Evolutionary conservation across 768 basidiomycete species (phyloP), one percentile per base, ranked within the genome.

Genomic region (Boletellus ananiceps): DNA sequence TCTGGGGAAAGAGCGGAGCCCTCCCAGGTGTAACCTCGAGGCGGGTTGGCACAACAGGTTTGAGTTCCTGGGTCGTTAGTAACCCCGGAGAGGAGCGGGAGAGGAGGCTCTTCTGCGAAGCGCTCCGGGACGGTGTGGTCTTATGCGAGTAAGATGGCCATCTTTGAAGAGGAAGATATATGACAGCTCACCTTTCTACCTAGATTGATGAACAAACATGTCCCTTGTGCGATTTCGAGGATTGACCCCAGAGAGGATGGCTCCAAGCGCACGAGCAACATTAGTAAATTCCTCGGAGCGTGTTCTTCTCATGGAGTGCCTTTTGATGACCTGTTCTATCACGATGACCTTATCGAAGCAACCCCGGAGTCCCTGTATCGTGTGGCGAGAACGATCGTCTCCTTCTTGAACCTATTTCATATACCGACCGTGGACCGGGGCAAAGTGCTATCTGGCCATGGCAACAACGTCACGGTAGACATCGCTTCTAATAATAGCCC

Each of bases 121-220:
- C 87, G 0, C 63, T 94, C 47, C 71, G 82, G 58, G 93, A 95
- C 70, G 93, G 93, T 1, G 86, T 83, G 65, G 79, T 94, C 18
- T 76, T 95, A 19, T 93, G 93, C 82, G 84, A 89, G 93, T 94
- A 62, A 71, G 92, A 32, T 54, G 44, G 35, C 37, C 50, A 23
- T 56, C 48, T 40, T 44, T 35, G 49, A 39, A 27, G 54, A 38
- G 40, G 29, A 25, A 25, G 6, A 25, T 16, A 41, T 19, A 33
- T 46, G 56, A 44, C 45, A 23, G 34, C 44, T 25, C 38, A 29
- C 21, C 35, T 47, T 38, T 46, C 38, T 38, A 42, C 52, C 34
- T 41, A 93, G 91, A 54, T 76, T 92, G 52, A 76, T 90, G 74
- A 90, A 90, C 69, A 87, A 84, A 64, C 80, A 89, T 41, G 76